Evolutionary conservation across 1,284 basidiomycete genomes (phyloP).

Genomic region (Gomphus bonarii): DNA sequence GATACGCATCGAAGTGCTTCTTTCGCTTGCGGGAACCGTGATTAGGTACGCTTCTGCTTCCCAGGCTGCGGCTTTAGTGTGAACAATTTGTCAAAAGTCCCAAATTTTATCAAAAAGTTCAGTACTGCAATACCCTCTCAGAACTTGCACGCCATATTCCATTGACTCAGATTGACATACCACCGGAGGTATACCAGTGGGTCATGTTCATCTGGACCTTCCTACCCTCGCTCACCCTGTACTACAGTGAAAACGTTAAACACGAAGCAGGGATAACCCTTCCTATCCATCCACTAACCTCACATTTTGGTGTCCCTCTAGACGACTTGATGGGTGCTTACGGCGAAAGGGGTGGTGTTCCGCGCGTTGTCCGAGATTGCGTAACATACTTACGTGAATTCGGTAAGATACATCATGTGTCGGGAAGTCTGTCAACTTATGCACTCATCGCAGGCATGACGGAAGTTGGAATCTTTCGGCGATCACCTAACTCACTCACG

Average conservation of each 20-base stretch:
- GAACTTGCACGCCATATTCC: conserved; percentile 67
- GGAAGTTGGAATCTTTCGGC: conserved; percentile 72
- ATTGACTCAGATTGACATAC: conserved; percentile 76
- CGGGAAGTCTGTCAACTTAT: not conserved
- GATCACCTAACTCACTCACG: conserved; percentile 62
- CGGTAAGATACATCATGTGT: conserved; percentile 25
- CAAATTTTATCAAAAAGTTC: conserved; percentile 79
- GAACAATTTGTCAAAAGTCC: conserved; percentile 35
- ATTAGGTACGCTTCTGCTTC: conserved; percentile 44
- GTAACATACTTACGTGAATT: conserved; percentile 60
- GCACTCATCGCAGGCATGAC: conserved; percentile 37
- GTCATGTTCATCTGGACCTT: conserved; percentile 17
- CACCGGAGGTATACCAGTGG: conserved; percentile 71
- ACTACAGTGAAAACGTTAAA: conserved; percentile 58
- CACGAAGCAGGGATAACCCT: conserved; percentile 57
- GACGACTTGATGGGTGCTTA: conserved; percentile 73
- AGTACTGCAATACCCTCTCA: conserved; percentile 64
- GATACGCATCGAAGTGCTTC: conserved; percentile 48
- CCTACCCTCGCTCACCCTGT: conserved; percentile 11
- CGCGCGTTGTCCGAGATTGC: conserved; percentile 67
- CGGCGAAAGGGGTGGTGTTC: conserved; percentile 71
- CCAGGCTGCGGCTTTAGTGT: not conserved
- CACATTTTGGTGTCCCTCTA: conserved; percentile 68
- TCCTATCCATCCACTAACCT: conserved; percentile 46
- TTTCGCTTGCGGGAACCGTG: conserved; percentile 75